These are phyloP conservation scores for Dioscorea zingiberensis DNA, from an alignment of 106 monocot species.

Conservation along the genomic window DNA sequence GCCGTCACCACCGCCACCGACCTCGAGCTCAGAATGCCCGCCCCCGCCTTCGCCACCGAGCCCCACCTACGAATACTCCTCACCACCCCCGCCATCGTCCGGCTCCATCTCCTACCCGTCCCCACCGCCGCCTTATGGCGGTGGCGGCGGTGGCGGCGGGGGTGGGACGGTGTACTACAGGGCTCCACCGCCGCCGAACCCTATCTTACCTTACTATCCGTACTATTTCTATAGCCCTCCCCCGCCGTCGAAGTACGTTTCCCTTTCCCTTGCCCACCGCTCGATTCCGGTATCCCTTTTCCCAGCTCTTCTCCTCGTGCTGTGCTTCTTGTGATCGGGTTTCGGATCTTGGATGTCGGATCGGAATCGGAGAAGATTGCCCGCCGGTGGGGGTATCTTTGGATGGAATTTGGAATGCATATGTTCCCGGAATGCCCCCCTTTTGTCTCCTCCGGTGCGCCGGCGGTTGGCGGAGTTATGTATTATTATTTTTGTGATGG, in stretches of 20 bases:
- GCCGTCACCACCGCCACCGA: neutral
- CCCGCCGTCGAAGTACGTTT: slow-evolving; percentile 23
- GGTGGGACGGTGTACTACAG: neutral
- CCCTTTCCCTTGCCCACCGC: slow-evolving; percentile 1
- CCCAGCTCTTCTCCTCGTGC: neutral
- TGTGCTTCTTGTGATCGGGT: neutral
- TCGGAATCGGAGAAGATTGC: too few species aligned
- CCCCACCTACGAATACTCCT: slow-evolving; percentile 4
- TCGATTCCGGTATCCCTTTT: neutral
- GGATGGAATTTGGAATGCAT: too few species aligned
- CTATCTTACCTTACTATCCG: slow-evolving; percentile 60
- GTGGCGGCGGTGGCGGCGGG: neutral
- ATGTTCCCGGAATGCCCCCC: too few species aligned
- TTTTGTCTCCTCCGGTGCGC: too few species aligned
- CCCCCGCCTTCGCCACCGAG: slow-evolving; percentile 25
- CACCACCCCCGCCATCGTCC: slow-evolving; percentile 5
- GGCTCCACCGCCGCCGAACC: slow-evolving; percentile 57
- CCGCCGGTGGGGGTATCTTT: too few species aligned
- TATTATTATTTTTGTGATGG: too few species aligned
- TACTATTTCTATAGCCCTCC: slow-evolving; percentile 61
- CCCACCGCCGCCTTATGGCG: slow-evolving; percentile 26
- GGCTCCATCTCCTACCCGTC: slow-evolving; percentile 11
- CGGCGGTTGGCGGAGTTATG: too few species aligned
- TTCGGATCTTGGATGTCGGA: too few species aligned
- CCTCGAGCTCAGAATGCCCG: slow-evolving; percentile 17